phyloP scores from a whole-genome alignment of 2,329 filamentous ascomycete species.

The Pseudomassariella vexata region DNA sequence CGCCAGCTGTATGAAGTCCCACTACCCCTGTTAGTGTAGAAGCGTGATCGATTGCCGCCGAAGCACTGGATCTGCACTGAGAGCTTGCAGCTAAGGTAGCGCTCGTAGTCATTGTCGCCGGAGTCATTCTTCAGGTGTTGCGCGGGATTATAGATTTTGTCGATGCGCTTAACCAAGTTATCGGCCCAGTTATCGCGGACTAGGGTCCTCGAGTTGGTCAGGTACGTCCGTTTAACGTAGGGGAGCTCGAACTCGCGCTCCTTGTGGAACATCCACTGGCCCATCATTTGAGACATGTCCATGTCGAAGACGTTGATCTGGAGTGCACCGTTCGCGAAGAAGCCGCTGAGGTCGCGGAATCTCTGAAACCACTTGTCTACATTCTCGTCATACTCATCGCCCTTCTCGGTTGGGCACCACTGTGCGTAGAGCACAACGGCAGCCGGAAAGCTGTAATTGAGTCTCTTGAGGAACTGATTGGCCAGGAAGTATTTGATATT shows the following conservation, averaged over 20 bases:
- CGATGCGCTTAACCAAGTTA: no score
- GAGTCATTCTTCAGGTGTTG: no score
- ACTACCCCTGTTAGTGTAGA: conserved; percentile 33
- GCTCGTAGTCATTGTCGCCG: no score
- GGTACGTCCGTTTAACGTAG: conserved; percentile 40
- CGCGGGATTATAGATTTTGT: no score
- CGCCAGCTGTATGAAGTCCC: conserved; percentile 43
- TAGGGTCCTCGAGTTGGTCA: conserved; percentile 35
- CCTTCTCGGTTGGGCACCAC: conserved; percentile 34
- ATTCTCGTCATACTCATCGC: conserved; percentile 27
- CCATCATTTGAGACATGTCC: conserved; percentile 38
- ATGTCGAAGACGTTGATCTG: conserved; percentile 29
- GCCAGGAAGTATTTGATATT: conserved; percentile 61
- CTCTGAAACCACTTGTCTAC: conserved; percentile 31
- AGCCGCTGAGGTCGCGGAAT: conserved; percentile 25
- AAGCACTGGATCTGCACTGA: no score
- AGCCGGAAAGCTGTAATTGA: no score
- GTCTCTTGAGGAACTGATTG: no score
- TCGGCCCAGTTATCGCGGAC: conserved; percentile 31
- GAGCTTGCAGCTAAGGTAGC: no score
- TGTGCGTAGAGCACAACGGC: conserved; percentile 41
- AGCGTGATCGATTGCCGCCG: conserved; percentile 38
- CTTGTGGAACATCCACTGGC: conserved; percentile 39
- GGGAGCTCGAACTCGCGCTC: conserved; percentile 41
- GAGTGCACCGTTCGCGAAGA: no score